Conservation (phyloP, 2,329 filamentous ascomycete species). For the Pyrenochaeta sp. region DNA sequence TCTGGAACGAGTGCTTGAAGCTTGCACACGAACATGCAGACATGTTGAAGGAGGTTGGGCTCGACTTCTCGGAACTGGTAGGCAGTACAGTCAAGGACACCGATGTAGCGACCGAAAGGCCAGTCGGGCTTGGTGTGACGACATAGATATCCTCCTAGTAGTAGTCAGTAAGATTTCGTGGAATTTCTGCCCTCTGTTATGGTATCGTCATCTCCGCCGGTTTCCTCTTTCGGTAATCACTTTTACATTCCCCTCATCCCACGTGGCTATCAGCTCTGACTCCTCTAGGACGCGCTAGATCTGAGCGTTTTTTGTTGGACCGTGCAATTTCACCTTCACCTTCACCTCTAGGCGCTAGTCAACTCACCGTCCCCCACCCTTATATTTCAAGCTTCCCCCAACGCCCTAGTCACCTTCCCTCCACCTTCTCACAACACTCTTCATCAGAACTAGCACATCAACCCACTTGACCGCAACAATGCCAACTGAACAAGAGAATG, state of each 20-base stretch:
- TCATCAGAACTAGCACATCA: neutral
- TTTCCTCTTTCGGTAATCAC: neutral
- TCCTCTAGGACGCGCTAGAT: too few relatives aligned
- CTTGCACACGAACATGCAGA: conserved; percentile 80
- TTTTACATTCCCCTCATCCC: too few relatives aligned
- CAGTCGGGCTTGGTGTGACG: conserved; percentile 41
- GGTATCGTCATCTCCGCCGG: neutral
- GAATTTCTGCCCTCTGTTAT: neutral
- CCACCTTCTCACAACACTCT: neutral
- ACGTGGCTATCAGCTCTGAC: too few relatives aligned
- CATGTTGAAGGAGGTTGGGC: conserved; percentile 81
- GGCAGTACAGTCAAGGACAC: conserved; percentile 52
- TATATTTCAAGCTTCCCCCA: neutral
- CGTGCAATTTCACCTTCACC: too few relatives aligned
- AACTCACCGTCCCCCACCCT: too few relatives aligned
- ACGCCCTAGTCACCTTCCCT: too few relatives aligned
- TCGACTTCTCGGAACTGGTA: conserved; percentile 88
- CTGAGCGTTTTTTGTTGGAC: too few relatives aligned
- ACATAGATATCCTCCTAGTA: neutral
- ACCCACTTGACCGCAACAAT: conserved; percentile 22
- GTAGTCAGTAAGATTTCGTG: too few relatives aligned
- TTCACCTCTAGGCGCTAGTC: too few relatives aligned
- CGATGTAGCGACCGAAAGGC: conserved; percentile 4
- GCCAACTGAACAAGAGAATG: conserved; percentile 39
- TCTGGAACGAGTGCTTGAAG: conserved; percentile 85